phyloP scores from a whole-genome alignment of 208 protist species.

The Vickermania spadyakhi region DNA sequence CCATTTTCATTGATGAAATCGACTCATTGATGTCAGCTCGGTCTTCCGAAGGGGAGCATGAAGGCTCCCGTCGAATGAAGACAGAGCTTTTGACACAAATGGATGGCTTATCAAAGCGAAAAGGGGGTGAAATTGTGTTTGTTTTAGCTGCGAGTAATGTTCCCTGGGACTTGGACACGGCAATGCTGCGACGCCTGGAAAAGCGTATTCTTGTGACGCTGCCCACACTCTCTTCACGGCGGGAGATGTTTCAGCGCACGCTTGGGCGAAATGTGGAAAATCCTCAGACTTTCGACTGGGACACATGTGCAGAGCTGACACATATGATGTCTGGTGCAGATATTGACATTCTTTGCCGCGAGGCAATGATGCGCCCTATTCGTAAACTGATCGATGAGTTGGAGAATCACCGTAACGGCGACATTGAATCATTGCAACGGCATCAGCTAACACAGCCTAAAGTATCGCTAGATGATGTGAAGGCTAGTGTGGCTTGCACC shows the following conservation, averaged over 20 bases:
- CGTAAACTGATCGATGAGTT: constrained; percentile 80
- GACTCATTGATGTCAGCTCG: constrained; percentile 95
- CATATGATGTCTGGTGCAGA: constrained; percentile 88
- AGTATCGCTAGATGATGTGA: constrained; percentile 69
- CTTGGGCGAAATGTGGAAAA: constrained; percentile 19
- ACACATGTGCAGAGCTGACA: constrained; percentile 41
- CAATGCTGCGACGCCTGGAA: constrained; percentile 87
- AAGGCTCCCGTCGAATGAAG: constrained; percentile 90
- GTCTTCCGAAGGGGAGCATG: constrained; percentile 91
- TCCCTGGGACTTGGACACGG: constrained; percentile 91
- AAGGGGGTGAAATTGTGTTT: constrained; percentile 80
- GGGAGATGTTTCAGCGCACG: constrained; percentile 55
- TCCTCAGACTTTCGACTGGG: constrained; percentile 38
- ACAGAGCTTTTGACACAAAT: constrained; percentile 92
- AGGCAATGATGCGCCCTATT: constrained; percentile 89
- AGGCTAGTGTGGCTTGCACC: constrained; percentile 65
- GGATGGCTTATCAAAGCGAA: constrained; percentile 83
- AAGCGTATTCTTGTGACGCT: constrained; percentile 89
- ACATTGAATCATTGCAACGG: constrained; percentile 14
- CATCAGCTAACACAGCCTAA: constrained; percentile 24
- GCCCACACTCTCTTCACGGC: constrained; percentile 56
- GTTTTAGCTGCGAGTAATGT: constrained; percentile 91
- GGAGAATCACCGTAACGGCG: constrained; percentile 20
- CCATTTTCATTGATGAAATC: constrained; percentile 99
- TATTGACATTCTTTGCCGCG: constrained; percentile 85